A percentile compares a stretch with the other conserved stretches of the same genome.
These are phyloP conservation scores for Mycena vulgaris DNA, from an alignment of 768 basidiomycete genomes.

Conservation along the genomic window DNA sequence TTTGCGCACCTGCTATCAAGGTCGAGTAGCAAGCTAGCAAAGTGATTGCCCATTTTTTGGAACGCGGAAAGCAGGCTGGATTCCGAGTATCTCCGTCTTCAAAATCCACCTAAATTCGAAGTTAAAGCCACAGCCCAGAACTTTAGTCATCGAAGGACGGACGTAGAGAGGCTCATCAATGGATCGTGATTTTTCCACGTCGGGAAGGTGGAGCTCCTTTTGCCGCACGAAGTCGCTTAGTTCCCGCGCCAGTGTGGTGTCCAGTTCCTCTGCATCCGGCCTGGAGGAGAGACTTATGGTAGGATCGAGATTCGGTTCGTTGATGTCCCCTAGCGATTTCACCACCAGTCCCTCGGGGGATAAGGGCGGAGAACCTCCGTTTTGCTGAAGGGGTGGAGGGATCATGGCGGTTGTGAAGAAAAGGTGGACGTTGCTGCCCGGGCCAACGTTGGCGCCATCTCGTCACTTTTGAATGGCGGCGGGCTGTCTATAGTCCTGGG, in stretches of 20 bases:
- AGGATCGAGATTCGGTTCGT: conserved; percentile 55
- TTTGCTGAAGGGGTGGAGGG: not conserved
- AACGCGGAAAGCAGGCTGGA: conserved; percentile 54
- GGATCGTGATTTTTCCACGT: conserved; percentile 16
- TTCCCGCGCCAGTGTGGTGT: conserved; percentile 48
- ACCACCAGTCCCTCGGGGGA: conserved; percentile 44
- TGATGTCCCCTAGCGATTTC: conserved; percentile 48
- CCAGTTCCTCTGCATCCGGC: conserved; percentile 50
- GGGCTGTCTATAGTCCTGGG: conserved; percentile 8
- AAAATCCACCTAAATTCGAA: conserved; percentile 55
- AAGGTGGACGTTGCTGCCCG: not conserved
- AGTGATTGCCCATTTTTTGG: conserved; percentile 61
- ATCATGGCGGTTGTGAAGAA: conserved; percentile 6
- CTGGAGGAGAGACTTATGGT: conserved; percentile 50
- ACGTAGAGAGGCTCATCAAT: conserved; percentile 18
- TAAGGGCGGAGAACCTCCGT: not conserved
- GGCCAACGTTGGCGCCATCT: not conserved
- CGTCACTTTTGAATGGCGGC: not conserved
- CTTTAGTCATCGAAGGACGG: not conserved
- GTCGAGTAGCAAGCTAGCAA: conserved; percentile 64
- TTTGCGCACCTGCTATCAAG: conserved; percentile 59
- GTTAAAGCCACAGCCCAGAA: not conserved
- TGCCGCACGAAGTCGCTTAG: conserved; percentile 50
- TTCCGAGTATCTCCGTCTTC: conserved; percentile 55
- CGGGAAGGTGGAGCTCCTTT: conserved; percentile 26